Evolutionary conservation across 139 green algal genomes (phyloP).

Genomic region (Zygnema circumcarinatum): DNA sequence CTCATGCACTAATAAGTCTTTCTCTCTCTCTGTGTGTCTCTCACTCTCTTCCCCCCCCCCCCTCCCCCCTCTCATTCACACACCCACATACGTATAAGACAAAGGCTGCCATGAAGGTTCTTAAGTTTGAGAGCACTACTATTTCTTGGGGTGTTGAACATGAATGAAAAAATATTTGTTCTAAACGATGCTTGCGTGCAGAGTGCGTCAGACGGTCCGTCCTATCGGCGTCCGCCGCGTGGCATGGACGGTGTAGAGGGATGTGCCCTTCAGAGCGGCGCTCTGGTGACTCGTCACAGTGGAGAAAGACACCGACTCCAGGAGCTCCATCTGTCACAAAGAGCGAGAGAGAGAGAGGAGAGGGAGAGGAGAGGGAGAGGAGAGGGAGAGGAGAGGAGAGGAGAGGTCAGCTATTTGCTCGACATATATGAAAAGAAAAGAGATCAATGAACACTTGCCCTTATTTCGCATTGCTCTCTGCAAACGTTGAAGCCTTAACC

Average conservation of each 20-base stretch:
- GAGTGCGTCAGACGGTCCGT: too few species aligned
- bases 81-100: too few species aligned
- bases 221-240: too few species aligned
- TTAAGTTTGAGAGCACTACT: too few species aligned
- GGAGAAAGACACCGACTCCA: not conserved
- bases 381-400: not conserved
- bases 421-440: constrained; percentile 1
- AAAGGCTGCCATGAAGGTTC: too few species aligned
- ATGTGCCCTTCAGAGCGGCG: not conserved
- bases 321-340: constrained; percentile 17
- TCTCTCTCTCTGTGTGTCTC: too few species aligned
- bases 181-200: too few species aligned
- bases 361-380: not conserved
- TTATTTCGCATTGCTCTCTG: not conserved
- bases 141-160: too few species aligned
- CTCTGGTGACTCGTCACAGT: not conserved
- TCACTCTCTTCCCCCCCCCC: too few species aligned
- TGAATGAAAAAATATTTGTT: too few species aligned
- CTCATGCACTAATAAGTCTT: too few species aligned
- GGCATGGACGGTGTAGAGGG: constrained; percentile 27
- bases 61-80: too few species aligned
- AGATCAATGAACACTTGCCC: not conserved
- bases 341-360: not conserved
- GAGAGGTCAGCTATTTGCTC: not conserved
- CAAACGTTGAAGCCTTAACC: not conserved